A percentile compares a stretch with the other conserved stretches of the same genome.
Evolutionary conservation across 768 basidiomycete species (phyloP).

Genomic region (Dacryopinax primogenitus): DNA sequence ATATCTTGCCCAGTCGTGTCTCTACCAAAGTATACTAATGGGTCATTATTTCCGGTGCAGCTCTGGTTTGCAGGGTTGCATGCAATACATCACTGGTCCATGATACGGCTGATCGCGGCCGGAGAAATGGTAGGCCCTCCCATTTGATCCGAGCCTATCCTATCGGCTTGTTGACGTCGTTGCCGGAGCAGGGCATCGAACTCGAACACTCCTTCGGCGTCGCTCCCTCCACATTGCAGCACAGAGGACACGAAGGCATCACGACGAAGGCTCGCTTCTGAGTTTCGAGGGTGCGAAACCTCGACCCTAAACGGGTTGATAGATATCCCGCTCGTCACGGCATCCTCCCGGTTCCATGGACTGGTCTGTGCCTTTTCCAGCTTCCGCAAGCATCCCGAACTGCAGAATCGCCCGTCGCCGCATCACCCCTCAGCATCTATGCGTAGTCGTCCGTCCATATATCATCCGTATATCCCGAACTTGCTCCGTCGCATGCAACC

Average conservation of each 20-base stretch:
- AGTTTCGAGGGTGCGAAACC: not conserved
- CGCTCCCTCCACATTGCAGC: constrained; percentile 70
- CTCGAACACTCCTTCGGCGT: constrained; percentile 70
- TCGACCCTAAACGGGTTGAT: not conserved
- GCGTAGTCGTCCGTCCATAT: too few species aligned
- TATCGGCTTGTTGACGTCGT: constrained; percentile 13
- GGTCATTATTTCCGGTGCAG: constrained; percentile 30
- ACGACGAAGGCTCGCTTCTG: constrained; percentile 8
- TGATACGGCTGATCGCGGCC: constrained; percentile 67
- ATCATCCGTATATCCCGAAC: not conserved
- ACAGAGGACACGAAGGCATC: constrained; percentile 34
- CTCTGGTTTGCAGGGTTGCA: constrained; percentile 79
- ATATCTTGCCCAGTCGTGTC: not conserved
- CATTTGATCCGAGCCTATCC: constrained; percentile 3
- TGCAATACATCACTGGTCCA: constrained; percentile 84
- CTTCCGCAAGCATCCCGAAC: not conserved
- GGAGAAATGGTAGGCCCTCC: constrained; percentile 54
- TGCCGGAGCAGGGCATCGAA: constrained; percentile 40
- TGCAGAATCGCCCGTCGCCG: too few species aligned
- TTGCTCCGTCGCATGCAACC: not conserved
- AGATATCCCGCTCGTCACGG: not conserved
- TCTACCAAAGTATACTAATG: not conserved
- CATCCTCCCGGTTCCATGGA: not conserved
- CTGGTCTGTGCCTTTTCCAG: not conserved
- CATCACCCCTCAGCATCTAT: too few species aligned